Conservation (phyloP, 352 stramenopile genomes). For the Peronospora belbahrii region DNA sequence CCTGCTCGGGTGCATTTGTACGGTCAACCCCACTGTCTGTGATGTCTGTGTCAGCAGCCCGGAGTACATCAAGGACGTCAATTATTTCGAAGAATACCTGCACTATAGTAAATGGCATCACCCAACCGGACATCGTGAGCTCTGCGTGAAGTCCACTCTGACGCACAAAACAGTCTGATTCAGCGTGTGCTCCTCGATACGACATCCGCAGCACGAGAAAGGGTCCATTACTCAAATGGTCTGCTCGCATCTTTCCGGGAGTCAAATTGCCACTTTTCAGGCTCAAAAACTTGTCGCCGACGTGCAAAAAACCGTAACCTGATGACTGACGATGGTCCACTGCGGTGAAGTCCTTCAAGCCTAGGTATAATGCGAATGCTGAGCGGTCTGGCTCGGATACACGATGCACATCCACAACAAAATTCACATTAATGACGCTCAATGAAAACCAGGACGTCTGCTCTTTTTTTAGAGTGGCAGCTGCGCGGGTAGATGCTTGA, state of each 20-base stretch:
- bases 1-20: slow-evolving; percentile 10
- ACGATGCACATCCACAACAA: slow-evolving; percentile 58
- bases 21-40: slow-evolving; percentile 6
- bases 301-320: slow-evolving; percentile 67
- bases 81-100: slow-evolving; percentile 72
- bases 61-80: slow-evolving; percentile 61
- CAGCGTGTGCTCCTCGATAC: slow-evolving; percentile 45
- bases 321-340: slow-evolving; percentile 63
- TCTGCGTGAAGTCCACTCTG: slow-evolving; percentile 57
- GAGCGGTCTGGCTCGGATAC: slow-evolving; percentile 53
- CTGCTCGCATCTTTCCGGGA: slow-evolving; percentile 56
- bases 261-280: slow-evolving; percentile 71
- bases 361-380: slow-evolving; percentile 52
- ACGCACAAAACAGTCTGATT: slow-evolving; percentile 40
- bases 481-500: slow-evolving; percentile 58
- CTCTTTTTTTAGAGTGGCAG: slow-evolving; percentile 35
- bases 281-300: slow-evolving; percentile 78
- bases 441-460: slow-evolving; percentile 72
- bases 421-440: slow-evolving; percentile 48
- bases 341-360: slow-evolving; percentile 49
- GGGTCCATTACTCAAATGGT: slow-evolving; percentile 46
- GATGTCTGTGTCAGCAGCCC: slow-evolving; percentile 25
- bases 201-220: slow-evolving; percentile 55
- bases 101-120: slow-evolving; percentile 62
- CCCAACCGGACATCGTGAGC: slow-evolving; percentile 68